Evolutionary conservation across 2,329 filamentous ascomycete genomes (phyloP), one percentile per base, ranked within the genome.

Genomic region (Fusarium haematococcum): DNA sequence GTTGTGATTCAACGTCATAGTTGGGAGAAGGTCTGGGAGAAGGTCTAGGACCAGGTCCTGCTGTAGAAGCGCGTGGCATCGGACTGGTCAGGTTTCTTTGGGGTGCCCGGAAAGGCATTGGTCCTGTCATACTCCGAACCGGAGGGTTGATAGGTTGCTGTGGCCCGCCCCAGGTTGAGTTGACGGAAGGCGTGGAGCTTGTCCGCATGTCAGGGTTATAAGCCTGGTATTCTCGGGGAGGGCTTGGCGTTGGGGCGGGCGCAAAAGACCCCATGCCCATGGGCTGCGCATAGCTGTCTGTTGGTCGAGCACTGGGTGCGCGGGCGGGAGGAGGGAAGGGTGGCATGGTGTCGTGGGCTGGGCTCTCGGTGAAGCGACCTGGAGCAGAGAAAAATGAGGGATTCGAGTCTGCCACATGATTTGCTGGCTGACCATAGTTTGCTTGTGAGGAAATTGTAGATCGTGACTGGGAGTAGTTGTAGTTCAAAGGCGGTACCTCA

Each of bases 51-150:
- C 74, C 75, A 27, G 77, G 75, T 10, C 68, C 71, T 16, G 71
- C 69, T 35, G 61, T 69, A 50, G 70, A 74, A 43, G 76, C 78
- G 52, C 81, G 77, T 16, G 82, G 81, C 63, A 83, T 75, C 5
- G 85, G 84, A 5, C 83, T 84, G 25, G 86, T 88, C 83, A 87
- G 83, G 65, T 85, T 87, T 60, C 87, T 82, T 71, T 85, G 84
- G 32, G 83, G 76, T 41, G 82, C 82, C 30, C 81, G 75, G 11
- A 78, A 76, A 30, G 81, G 79, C 16, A 83, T 73, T 5, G 83
- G 82, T 1, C 82, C 82, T 16, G 86, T 86, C 32, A 81, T 80
- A 64, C 85, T 87, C 37, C 86, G 82, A 63, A 76, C 66, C 1
- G 83, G 77, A 27, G 69, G 73, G 70, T 74, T 52, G 77, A 79